Conservation (phyloP, 2,329 filamentous ascomycete genomes). For the Cladobotryum mycophilum region DNA sequence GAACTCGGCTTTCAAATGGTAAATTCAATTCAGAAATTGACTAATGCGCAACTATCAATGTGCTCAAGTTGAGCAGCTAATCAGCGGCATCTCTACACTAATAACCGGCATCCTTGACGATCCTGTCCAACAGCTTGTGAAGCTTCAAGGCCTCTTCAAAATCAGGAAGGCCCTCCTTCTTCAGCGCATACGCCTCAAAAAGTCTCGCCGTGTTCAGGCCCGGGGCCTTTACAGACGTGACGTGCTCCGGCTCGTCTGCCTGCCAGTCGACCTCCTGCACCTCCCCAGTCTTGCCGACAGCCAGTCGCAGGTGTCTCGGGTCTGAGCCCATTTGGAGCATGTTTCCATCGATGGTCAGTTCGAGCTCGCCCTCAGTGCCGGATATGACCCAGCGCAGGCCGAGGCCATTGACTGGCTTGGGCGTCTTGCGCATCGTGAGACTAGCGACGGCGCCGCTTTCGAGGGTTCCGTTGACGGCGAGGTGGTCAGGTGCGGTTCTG, state of each 20-base stretch:
- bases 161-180: not conserved
- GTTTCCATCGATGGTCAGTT: constrained; percentile 23
- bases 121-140: constrained; percentile 12
- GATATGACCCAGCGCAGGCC: constrained; percentile 29
- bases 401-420: constrained; percentile 16
- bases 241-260: constrained; percentile 65
- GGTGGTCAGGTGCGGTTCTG: constrained; percentile 28
- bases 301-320: not conserved
- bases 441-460: constrained; percentile 24
- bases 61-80: no score
- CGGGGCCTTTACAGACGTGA: constrained; percentile 65
- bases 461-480: constrained; percentile 28
- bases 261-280: constrained; percentile 12
- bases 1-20: no score
- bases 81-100: not conserved
- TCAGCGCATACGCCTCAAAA: constrained; percentile 10
- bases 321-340: constrained; percentile 23
- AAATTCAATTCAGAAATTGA: no score
- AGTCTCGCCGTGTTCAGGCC: constrained; percentile 6
- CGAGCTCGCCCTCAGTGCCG: constrained; percentile 29
- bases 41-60: no score
- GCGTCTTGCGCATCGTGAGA: constrained; percentile 20
- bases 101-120: constrained; percentile 2
- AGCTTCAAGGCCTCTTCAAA: constrained; percentile 10
- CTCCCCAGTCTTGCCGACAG: constrained; percentile 21